Evolutionary conservation across 768 basidiomycete genomes (phyloP), one percentile per base, ranked within the genome.

Genomic region (Calocybe gangraenosa): DNA sequence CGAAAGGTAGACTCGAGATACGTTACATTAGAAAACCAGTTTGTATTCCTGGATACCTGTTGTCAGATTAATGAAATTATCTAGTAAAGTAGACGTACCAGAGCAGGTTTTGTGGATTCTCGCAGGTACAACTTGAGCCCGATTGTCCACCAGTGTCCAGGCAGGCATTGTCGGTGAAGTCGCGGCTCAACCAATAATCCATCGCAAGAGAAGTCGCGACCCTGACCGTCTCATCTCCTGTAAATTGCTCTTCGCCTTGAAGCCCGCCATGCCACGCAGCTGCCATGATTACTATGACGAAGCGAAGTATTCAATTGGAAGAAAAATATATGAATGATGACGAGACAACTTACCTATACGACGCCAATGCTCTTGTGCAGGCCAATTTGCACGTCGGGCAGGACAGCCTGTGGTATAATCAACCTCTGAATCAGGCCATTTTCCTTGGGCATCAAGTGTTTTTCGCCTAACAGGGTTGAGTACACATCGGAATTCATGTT

Each of bases 301-400:
- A 18, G 13, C 18, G 19, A 22, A 37, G 7, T 28, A 33, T 15
- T 15, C n/a, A 28, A 25, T 44, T 35, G 23, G 14, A 11, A 42
- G 8, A 28, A 21, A 17, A 41, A 19, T 7, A 28, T 28, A 5
- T 22, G 15, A 36, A 13, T 1, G 40, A 46, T n/a, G 36, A 36
- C 18, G 33, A 38, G 10, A 32, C 10, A 15, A 51, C 62, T 18
- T 47, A 73, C 74, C 60, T 19, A 74, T 63, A 23, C 72, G 70
- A n/a, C 51, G 48, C 74, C 76, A 79, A 49, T 80, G 78, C 14
- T 53, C 54, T 53, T 74, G 66, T 1, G 79, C 79, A 20, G 78
- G 79, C 80, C 80, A 81, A 50, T 76, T 82, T 13, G 76, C 78
- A 5, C 67, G 61, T 44, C 65, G 71, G 8, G 73, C 79, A 34